A percentile compares a stretch with the other conserved stretches of the same genome.
Conservation (phyloP, 2,329 filamentous ascomycete genomes). For the Xylaria sp. region DNA sequence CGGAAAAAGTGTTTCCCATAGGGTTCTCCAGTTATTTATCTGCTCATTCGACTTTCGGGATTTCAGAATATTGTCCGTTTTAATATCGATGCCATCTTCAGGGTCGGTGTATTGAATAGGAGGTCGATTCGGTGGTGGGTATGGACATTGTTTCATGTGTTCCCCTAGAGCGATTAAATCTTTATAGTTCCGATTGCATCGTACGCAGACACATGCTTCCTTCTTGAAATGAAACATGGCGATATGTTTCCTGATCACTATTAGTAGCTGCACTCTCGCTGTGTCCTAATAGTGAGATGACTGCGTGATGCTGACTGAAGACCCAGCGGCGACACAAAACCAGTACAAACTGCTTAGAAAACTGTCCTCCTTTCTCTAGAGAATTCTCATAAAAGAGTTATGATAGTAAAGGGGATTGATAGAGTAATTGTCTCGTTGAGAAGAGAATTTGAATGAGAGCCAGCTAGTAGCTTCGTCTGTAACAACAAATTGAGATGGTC, state of each 20-base stretch:
- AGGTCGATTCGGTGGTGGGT: conserved; percentile 14
- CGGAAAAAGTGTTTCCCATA: conserved; percentile 3
- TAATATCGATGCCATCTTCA: conserved; percentile 25
- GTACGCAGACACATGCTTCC: background rate
- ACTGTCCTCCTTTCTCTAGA: background rate
- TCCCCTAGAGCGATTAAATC: background rate
- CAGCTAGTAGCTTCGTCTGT: no score
- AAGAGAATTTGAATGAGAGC: no score
- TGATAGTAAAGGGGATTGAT: background rate
- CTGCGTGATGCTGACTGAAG: no score
- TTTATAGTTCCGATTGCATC: conserved; percentile 16
- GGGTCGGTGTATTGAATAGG: conserved; percentile 16
- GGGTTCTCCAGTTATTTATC: conserved; percentile 9
- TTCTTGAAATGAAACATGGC: conserved; percentile 20
- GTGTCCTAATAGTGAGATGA: background rate
- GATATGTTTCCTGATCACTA: conserved; percentile 31
- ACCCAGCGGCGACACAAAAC: no score
- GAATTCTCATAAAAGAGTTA: background rate
- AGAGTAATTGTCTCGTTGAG: no score
- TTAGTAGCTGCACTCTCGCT: conserved; percentile 5
- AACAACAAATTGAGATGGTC: no score
- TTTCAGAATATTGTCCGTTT: background rate
- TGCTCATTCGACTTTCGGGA: conserved; percentile 2
- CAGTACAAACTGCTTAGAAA: background rate
- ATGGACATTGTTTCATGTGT: conserved; percentile 22